phyloP scores from a whole-genome alignment of 176 grass and related monocot genomes.

The Oryza officinalis region DNA sequence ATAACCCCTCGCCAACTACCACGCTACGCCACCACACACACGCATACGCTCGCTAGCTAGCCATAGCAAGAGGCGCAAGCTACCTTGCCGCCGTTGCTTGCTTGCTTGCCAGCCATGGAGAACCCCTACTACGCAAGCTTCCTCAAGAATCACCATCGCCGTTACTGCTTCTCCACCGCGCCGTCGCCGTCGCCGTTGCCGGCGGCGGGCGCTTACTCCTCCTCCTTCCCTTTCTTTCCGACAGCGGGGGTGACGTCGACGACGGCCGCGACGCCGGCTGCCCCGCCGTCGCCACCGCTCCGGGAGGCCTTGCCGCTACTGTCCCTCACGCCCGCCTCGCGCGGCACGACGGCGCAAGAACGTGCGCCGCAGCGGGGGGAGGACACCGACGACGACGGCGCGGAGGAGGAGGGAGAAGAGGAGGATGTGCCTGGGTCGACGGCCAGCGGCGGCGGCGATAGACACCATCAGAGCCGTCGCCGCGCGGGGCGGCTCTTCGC shows the following conservation, averaged over 20 bases:
- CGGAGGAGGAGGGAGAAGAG: background rate
- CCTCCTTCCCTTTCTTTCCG: conserved; percentile 30
- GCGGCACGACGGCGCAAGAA: background rate
- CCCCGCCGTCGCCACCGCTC: conserved; percentile 63
- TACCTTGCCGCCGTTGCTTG: background rate
- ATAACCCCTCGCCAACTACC: background rate
- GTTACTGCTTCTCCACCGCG: conserved; percentile 25
- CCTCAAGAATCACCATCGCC: conserved; percentile 49
- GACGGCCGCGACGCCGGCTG: background rate
- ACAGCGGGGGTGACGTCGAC: background rate
- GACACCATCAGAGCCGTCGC: background rate
- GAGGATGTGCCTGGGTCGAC: background rate
- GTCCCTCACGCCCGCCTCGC: conserved; percentile 47
- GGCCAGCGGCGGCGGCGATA: background rate
- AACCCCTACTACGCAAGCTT: conserved; percentile 79
- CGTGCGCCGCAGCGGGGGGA: background rate
- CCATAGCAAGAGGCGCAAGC: background rate
- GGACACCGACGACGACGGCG: background rate
- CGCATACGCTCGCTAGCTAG: background rate
- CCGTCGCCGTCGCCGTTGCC: background rate
- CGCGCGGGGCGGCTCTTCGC: conserved; percentile 31
- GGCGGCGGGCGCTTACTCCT: background rate
- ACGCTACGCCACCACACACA: too few relatives aligned
- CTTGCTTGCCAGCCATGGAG: background rate
- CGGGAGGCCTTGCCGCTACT: conserved; percentile 92